A percentile compares a stretch with the other conserved stretches of the same genome.
Conservation (phyloP, 2,329 filamentous ascomycete genomes). For the Fusarium circinatum region DNA sequence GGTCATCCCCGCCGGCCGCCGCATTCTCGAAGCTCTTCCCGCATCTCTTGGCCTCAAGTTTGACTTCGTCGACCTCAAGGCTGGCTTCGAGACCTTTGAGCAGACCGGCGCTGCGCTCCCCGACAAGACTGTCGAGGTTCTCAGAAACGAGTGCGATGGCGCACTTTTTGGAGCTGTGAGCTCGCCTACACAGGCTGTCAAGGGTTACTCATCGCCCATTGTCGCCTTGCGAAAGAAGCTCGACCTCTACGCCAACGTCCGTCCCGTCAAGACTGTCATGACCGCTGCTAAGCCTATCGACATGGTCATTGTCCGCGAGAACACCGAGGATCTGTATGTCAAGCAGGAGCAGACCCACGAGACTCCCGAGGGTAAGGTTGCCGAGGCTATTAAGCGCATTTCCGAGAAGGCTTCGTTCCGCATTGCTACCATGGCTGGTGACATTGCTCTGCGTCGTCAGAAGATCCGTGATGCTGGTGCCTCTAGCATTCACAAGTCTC, state of each 20-base stretch:
- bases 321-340: slow-evolving; percentile 98
- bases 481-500: slow-evolving; percentile 70
- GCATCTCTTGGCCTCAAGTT: slow-evolving; percentile 92
- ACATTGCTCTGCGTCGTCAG: slow-evolving; percentile 89
- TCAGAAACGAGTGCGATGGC: slow-evolving; percentile 92
- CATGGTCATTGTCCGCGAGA: slow-evolving; percentile 98
- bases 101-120: slow-evolving; percentile 88
- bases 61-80: slow-evolving; percentile 91
- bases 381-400: slow-evolving; percentile 98
- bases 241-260: slow-evolving; percentile 96
- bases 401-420: slow-evolving; percentile 84
- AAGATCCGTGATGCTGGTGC: slow-evolving; percentile 73
- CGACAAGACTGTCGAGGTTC: slow-evolving; percentile 87
- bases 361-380: slow-evolving; percentile 81
- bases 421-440: slow-evolving; percentile 92
- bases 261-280: slow-evolving; percentile 86
- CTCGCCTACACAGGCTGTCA: slow-evolving; percentile 88
- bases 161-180: slow-evolving; percentile 96
- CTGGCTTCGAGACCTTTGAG: slow-evolving; percentile 94
- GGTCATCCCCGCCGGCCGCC: slow-evolving; percentile 94
- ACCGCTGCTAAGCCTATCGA: slow-evolving; percentile 79
- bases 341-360: slow-evolving; percentile 93
- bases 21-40: slow-evolving; percentile 91
- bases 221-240: slow-evolving; percentile 96
- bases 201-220: slow-evolving; percentile 96